phyloP scores from a whole-genome alignment of 306 rosid species.

The Purshia tridentata region DNA sequence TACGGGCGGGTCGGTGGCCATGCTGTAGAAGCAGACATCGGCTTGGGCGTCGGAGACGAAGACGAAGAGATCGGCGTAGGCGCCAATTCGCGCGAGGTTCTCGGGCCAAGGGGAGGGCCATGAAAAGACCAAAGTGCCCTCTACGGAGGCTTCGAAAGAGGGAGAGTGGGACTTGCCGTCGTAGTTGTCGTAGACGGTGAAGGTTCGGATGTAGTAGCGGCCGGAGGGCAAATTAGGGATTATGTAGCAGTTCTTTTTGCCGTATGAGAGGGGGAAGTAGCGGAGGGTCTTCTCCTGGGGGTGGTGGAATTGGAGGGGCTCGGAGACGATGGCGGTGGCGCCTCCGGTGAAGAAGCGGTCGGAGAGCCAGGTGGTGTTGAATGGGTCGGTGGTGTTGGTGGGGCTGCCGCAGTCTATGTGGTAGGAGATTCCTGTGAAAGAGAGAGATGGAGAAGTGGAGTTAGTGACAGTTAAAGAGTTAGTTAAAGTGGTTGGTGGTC shows the following conservation, averaged over 20 bases:
- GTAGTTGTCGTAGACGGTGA: slow-evolving; percentile 90
- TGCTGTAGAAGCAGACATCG: slow-evolving; percentile 79
- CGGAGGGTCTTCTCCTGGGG: slow-evolving; percentile 85
- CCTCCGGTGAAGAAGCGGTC: slow-evolving; percentile 93
- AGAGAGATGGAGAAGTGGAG: not conserved
- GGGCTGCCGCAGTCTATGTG: slow-evolving; percentile 80
- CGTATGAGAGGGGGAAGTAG: slow-evolving; percentile 69
- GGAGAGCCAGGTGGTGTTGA: slow-evolving; percentile 67
- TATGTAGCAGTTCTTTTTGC: slow-evolving; percentile 87
- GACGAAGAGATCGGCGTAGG: slow-evolving; percentile 79
- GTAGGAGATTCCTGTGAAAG: slow-evolving; percentile 51
- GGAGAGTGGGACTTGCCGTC: slow-evolving; percentile 89
- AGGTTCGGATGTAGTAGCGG: slow-evolving; percentile 72
- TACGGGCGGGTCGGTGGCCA: slow-evolving; percentile 88
- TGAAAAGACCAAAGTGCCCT: slow-evolving; percentile 71
- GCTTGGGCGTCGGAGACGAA: slow-evolving; percentile 49
- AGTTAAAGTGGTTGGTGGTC: not conserved
- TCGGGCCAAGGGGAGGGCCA: slow-evolving; percentile 93
- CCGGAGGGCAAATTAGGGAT: slow-evolving; percentile 53
- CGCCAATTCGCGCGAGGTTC: slow-evolving; percentile 59
- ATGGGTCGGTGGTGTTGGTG: slow-evolving; percentile 57
- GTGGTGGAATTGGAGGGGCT: slow-evolving; percentile 68
- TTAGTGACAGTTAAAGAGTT: slow-evolving; percentile 22
- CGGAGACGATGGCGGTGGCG: slow-evolving; percentile 58
- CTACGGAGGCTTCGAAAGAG: slow-evolving; percentile 77